Evolutionary conservation across 768 basidiomycete species (phyloP).

Genomic region (Rhodocollybia butyracea): DNA sequence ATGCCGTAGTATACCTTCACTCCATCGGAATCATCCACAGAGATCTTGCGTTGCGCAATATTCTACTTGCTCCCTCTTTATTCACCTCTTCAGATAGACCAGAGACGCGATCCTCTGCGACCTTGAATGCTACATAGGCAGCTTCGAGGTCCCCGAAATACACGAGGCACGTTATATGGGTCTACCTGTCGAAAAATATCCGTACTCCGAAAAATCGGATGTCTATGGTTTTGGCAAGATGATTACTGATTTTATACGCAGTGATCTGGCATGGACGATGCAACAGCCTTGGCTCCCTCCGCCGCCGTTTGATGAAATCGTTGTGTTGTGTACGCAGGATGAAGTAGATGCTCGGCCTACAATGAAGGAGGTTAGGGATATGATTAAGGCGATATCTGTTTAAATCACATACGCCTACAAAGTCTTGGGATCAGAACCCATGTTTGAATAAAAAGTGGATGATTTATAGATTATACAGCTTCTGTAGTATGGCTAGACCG

Average conservation of each 20-base stretch:
- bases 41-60: slow-evolving; percentile 3
- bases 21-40: slow-evolving; percentile 7
- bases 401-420: no score
- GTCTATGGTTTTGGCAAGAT: slow-evolving; percentile 11
- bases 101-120: slow-evolving; percentile 11
- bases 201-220: slow-evolving; percentile 13
- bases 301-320: slow-evolving; percentile 10
- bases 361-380: slow-evolving; percentile 9
- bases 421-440: no score
- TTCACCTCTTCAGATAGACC: no score
- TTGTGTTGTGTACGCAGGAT: not conserved
- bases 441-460: no score
- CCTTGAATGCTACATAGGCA: slow-evolving; percentile 10
- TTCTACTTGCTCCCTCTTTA: not conserved
- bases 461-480: no score
- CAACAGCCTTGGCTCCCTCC: slow-evolving; percentile 11
- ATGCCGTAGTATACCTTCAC: slow-evolving; percentile 9
- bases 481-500: no score
- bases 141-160: slow-evolving; percentile 9
- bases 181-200: not conserved
- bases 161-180: not conserved
- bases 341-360: slow-evolving; percentile 7
- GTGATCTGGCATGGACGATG: not conserved
- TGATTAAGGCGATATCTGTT: slow-evolving; percentile 9
- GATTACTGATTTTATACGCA: slow-evolving; percentile 12